Evolutionary conservation across 768 basidiomycete species (phyloP).

Genomic region (Pleurotus salmoneostramineus): DNA sequence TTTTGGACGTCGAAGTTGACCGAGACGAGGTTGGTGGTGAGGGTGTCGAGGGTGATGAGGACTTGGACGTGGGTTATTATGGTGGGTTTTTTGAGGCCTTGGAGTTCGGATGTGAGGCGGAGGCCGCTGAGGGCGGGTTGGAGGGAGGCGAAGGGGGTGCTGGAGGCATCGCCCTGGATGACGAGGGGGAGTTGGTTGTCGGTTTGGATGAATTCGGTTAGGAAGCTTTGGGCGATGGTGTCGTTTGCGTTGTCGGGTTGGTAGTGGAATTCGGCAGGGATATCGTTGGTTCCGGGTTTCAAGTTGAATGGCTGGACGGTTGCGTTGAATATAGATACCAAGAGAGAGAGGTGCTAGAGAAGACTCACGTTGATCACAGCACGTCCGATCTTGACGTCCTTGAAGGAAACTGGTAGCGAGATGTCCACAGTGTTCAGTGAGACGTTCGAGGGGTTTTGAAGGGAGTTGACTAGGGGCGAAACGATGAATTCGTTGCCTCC

Average conservation of each 20-base stretch:
- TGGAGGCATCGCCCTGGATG: conserved; percentile 63
- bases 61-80: conserved; percentile 58
- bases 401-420: conserved; percentile 54
- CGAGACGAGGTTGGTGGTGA: conserved; percentile 46
- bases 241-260: conserved; percentile 61
- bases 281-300: conserved; percentile 50
- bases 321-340: not conserved
- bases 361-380: conserved; percentile 56
- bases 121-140: conserved; percentile 51
- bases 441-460: conserved; percentile 68
- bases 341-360: not conserved
- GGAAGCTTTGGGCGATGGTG: conserved; percentile 60
- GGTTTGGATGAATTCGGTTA: conserved; percentile 56
- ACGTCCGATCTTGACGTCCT: conserved; percentile 53
- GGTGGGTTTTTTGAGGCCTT: conserved; percentile 47
- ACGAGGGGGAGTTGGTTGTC: conserved; percentile 41
- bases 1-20: conserved; percentile 62
- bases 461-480: conserved; percentile 49
- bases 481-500: conserved; percentile 58
- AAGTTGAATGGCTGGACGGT: conserved; percentile 46
- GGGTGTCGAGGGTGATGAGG: conserved; percentile 43
- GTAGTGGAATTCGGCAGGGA: conserved; percentile 65
- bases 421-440: conserved; percentile 56
- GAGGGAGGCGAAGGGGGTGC: conserved; percentile 62
- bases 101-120: conserved; percentile 42